A percentile compares a stretch with the other conserved stretches of the same genome.
These are phyloP conservation scores for Suillus clintonianus DNA, from an alignment of 768 basidiomycete genomes.

Conservation along the genomic window DNA sequence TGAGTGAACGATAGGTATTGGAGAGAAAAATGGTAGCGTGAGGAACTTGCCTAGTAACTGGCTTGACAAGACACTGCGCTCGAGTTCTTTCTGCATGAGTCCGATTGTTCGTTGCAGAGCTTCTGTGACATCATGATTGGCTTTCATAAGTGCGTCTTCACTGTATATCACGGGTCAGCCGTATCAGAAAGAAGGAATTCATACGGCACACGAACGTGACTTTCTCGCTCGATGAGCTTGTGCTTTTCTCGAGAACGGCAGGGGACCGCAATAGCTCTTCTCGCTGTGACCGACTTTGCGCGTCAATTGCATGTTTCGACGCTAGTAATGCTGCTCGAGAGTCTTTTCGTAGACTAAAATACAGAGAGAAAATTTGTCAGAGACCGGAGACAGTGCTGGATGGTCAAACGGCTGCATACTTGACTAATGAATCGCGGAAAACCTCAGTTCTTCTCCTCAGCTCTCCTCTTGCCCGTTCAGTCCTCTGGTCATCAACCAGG, in stretches of 20 bases:
- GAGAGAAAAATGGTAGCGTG: neutral
- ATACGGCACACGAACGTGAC: slow-evolving; percentile 48
- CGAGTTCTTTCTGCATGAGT: slow-evolving; percentile 90
- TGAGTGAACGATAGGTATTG: neutral
- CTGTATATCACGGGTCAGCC: slow-evolving; percentile 33
- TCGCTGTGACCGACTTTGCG: slow-evolving; percentile 54
- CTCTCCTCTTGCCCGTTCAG: slow-evolving; percentile 50
- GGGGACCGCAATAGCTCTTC: slow-evolving; percentile 69
- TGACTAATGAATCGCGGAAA: slow-evolving; percentile 46
- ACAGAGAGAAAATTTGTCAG: neutral
- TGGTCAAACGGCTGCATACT: slow-evolving; percentile 42
- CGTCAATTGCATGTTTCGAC: slow-evolving; percentile 76
- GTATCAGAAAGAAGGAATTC: neutral
- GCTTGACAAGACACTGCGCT: slow-evolving; percentile 79
- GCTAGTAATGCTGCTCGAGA: slow-evolving; percentile 66
- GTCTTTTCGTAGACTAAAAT: slow-evolving; percentile 58
- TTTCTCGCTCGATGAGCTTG: slow-evolving; percentile 51
- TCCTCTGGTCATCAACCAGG: slow-evolving; percentile 71
- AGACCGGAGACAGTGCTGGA: neutral
- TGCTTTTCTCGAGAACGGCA: slow-evolving; percentile 47
- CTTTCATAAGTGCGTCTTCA: slow-evolving; percentile 85
- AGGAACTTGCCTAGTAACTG: slow-evolving; percentile 75
- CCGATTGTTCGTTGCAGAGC: slow-evolving; percentile 81
- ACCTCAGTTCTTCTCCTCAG: slow-evolving; percentile 52
- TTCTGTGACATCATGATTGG: slow-evolving; percentile 88